A percentile compares a stretch with the other conserved stretches of the same genome.
phyloP scores from a whole-genome alignment of 1,284 basidiomycete species.

The Ustilago curta region DNA sequence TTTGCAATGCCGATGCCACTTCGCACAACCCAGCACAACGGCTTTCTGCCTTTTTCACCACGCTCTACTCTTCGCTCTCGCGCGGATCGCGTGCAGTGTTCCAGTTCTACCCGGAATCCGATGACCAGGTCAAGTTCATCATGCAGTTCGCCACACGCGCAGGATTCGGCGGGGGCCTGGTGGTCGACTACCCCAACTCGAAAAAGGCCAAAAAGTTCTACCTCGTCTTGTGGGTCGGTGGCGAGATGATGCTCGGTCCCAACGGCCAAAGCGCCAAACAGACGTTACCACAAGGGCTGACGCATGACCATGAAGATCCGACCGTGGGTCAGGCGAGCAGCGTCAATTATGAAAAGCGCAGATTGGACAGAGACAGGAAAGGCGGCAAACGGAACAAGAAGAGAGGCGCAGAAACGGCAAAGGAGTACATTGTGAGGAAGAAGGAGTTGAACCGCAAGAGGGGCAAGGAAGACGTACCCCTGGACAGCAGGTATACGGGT shows the following conservation, averaged over 20 bases:
- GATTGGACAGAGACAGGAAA: slow-evolving; percentile 31
- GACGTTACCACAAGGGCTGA: slow-evolving; percentile 54
- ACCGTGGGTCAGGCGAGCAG: slow-evolving; percentile 6
- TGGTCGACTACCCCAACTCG: slow-evolving; percentile 78
- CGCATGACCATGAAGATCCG: slow-evolving; percentile 55
- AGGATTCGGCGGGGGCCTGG: slow-evolving; percentile 95
- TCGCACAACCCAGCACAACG: slow-evolving; percentile 93
- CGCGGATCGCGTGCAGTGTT: slow-evolving; percentile 94
- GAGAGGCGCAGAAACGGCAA: slow-evolving; percentile 69
- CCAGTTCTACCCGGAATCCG: slow-evolving; percentile 69
- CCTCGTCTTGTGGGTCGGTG: slow-evolving; percentile 69
- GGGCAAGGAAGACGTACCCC: slow-evolving; percentile 72
- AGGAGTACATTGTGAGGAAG: slow-evolving; percentile 74
- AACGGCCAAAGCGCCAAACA: slow-evolving; percentile 55
- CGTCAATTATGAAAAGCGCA: slow-evolving; percentile 52
- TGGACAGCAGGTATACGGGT: slow-evolving; percentile 65
- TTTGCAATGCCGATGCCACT: slow-evolving; percentile 94
- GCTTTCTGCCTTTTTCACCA: slow-evolving; percentile 93
- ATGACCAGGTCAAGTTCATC: slow-evolving; percentile 75
- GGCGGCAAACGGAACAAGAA: slow-evolving; percentile 74
- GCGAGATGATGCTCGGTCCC: slow-evolving; percentile 70
- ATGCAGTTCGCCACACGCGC: slow-evolving; percentile 92
- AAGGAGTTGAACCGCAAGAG: slow-evolving; percentile 74
- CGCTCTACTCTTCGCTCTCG: slow-evolving; percentile 88
- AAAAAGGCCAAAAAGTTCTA: slow-evolving; percentile 70